Evolutionary conservation across 257 asterid genomes (phyloP), one percentile per base, ranked within the genome.

Genomic region (Leonotis leonurus): DNA sequence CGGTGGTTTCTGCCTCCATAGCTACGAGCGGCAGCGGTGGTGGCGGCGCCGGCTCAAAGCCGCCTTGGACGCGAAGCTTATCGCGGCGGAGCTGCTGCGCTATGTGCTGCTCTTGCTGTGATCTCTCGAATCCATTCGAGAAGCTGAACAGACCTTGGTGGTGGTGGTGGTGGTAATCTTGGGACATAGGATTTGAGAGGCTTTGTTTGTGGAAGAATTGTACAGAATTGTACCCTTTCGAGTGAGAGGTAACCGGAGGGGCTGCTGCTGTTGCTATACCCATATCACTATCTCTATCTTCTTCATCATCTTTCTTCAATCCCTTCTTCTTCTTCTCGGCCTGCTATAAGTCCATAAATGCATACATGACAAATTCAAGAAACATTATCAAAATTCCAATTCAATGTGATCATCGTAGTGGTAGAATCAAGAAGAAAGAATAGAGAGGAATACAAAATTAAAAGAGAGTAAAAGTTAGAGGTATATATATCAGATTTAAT

Each of bases 51-150:
- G 80, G 78, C 0, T 87, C 94, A 65, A 87, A 93, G 22, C 96
- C 91, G 29, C 96, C 91, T 62, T 74, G 93, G 3, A 74, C 81
- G 36, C 96, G 62, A 11, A 89, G 77, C 37, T 89, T 93, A 39
- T 93, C 95, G 36, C 96, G 77, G 10, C 95, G 95, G 86, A 89
- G 85, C 91, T 93, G 96, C 41, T 86, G 96, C 4, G 89, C 83
- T 73, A 83, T 73, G 45, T 89, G 88, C 12, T 78, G 87, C 16
- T 86, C 80, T 12, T 73, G 83, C 22, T 75, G 90, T 3, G 86
- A 75, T 86, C 95, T 85, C 75, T 86, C 95, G 91, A 92, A 92
- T 43, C 88, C 95, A 79, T 89, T 87, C 69, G 94, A 82, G 92
- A 89, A 93, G 69, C 79, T 82, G 63, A 79, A 85, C 67, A 83